Base-by-base conservation (phyloP, 1,284 basidiomycete genomes). In the Sporisorium reilianum region DNA sequence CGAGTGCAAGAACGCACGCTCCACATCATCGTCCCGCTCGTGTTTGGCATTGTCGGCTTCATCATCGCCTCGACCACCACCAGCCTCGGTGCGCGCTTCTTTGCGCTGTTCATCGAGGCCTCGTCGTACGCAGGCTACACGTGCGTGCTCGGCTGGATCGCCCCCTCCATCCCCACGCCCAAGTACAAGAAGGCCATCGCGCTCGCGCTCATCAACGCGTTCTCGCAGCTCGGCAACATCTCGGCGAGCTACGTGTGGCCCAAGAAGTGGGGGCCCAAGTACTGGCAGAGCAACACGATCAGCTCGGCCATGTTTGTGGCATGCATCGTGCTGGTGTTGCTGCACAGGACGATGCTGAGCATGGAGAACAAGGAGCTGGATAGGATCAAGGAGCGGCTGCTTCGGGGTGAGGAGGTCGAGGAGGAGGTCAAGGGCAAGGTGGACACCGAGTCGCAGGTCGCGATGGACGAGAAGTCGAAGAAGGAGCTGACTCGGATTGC, bases 141-240 rank as follows among this genome's bases (percentile, higher is more conserved):
- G 1, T 71, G 64, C 46, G 64, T 81, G 5, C 61, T 81, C 10
- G 59, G 66, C 11, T 80, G 77, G 80, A 77, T 79, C 55, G 62
- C 65, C 1, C 73, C 70, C 25, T 66, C 68, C 34, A 65, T 80
- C 36, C 71, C 76, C 11, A 64, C 75, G 1, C 76, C 78, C 18
- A 64, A 71, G 28, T 75, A 75, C 62, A 81, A 81, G 48, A 75
- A 78, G 20, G 70, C 75, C 12, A 70, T 72, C 41, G 71, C 64
- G 2, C 52, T 79, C 6, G 78, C 77, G 10, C 38, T 78, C 55
- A 70, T 86, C 72, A 86, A 86, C 70, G 86, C 86, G 41, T 84
- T 87, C 62, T 82, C 83, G 0, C 85, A 86, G 65, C 76, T 85
- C 20, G 86, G 86, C 46, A 86, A 87, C 79, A 85, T 87, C 49